phyloP scores from a whole-genome alignment of 2,329 filamentous ascomycete species.

The Onygenales sp. region DNA sequence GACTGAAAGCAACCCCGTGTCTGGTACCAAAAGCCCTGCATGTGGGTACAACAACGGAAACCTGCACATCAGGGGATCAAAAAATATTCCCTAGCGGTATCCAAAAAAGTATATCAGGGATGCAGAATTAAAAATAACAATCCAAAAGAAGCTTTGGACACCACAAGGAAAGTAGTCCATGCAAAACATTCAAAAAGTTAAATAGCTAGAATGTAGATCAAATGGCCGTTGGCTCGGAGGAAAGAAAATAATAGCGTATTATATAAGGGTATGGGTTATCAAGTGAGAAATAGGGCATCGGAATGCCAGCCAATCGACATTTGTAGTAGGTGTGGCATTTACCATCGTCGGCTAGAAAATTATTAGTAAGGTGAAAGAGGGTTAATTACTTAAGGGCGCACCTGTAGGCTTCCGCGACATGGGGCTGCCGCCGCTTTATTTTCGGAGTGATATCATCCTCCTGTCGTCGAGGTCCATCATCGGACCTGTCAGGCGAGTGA shows the following conservation, averaged over 20 bases:
- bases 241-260: not conserved
- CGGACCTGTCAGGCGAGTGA: slow-evolving; percentile 13
- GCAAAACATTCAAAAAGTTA: not conserved
- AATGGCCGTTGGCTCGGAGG: slow-evolving; percentile 1
- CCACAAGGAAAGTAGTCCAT: not conserved
- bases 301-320: not conserved
- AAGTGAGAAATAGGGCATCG: slow-evolving; percentile 3
- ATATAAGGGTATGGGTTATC: slow-evolving; percentile 13
- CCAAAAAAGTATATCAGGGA: not conserved
- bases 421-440: slow-evolving; percentile 28
- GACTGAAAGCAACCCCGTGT: not conserved
- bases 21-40: not conserved
- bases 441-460: slow-evolving; percentile 23
- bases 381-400: slow-evolving; percentile 12
- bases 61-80: not conserved
- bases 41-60: not conserved
- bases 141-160: slow-evolving; percentile 9
- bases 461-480: slow-evolving; percentile 20
- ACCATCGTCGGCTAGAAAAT: slow-evolving; percentile 30
- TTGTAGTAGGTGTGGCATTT: slow-evolving; percentile 7
- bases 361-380: slow-evolving; percentile 8
- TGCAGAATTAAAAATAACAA: not conserved
- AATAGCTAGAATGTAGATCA: not conserved
- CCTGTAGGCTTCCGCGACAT: slow-evolving; percentile 32
- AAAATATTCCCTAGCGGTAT: not conserved